A percentile compares a stretch with the other conserved stretches of the same genome.
phyloP scores from a whole-genome alignment of 1,284 basidiomycete genomes.

The Phellinidium pouzarii region DNA sequence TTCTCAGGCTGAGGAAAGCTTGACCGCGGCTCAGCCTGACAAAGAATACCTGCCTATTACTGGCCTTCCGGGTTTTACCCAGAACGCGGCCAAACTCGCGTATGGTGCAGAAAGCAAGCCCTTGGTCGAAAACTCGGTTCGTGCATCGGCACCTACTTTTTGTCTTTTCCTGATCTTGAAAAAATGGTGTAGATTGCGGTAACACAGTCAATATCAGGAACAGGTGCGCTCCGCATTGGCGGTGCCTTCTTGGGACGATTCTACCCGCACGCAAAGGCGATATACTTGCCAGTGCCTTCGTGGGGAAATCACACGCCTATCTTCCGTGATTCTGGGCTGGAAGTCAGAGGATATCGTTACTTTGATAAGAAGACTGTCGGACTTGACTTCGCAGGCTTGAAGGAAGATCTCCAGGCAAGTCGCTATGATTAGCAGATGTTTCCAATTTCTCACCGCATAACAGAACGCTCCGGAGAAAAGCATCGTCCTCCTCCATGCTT shows the following conservation, averaged over 20 bases:
- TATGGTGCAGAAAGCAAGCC: constrained; percentile 82
- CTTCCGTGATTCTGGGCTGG: constrained; percentile 88
- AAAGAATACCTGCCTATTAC: constrained; percentile 99
- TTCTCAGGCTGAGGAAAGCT: constrained; percentile 70
- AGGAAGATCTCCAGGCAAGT: constrained; percentile 74
- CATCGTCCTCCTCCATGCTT: constrained; percentile 85
- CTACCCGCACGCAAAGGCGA: constrained; percentile 82
- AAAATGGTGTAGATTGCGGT: constrained; percentile 64
- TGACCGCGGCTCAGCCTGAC: constrained; percentile 70
- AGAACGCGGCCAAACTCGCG: constrained; percentile 86
- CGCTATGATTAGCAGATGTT: constrained; percentile 4
- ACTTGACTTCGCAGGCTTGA: constrained; percentile 89
- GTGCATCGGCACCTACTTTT: constrained; percentile 24
- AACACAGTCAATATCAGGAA: constrained; percentile 97
- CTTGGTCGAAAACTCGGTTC: constrained; percentile 69
- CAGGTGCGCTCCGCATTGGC: constrained; percentile 94
- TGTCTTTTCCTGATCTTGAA: not conserved
- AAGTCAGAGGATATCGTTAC: constrained; percentile 91
- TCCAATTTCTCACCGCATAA: not conserved
- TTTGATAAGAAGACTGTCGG: constrained; percentile 94
- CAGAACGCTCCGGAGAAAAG: constrained; percentile 73
- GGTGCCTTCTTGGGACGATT: constrained; percentile 89
- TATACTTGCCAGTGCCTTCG: constrained; percentile 92
- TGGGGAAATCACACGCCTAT: constrained; percentile 96
- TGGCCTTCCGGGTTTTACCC: constrained; percentile 83